These are phyloP conservation scores for Monosporascus ibericus DNA, from an alignment of 2,329 filamentous ascomycete genomes.

Conservation along the genomic window DNA sequence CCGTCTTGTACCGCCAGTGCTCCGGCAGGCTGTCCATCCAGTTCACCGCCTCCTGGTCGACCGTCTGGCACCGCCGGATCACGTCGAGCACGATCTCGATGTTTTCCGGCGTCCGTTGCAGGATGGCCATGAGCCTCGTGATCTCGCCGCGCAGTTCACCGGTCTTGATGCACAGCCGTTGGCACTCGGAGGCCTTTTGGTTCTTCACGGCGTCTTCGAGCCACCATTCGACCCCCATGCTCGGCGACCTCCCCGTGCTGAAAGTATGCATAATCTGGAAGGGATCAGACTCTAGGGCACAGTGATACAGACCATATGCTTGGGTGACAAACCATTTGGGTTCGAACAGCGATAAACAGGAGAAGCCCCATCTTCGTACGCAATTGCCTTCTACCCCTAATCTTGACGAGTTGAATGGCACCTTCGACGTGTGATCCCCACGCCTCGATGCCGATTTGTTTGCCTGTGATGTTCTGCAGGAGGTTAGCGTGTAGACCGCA, in stretches of 20 bases:
- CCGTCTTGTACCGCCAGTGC: constrained; percentile 44
- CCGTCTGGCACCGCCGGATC: constrained; percentile 43
- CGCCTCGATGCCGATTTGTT: constrained; percentile 46
- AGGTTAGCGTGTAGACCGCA: constrained; percentile 1
- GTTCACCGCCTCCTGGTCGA: constrained; percentile 45
- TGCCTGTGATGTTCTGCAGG: constrained; percentile 44
- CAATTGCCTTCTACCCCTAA: constrained; percentile 49
- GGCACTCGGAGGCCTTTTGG: constrained; percentile 39
- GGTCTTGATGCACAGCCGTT: constrained; percentile 47
- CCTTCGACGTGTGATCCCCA: constrained; percentile 62
- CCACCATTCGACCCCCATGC: constrained; percentile 56
- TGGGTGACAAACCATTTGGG: constrained; percentile 47
- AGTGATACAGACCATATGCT: not conserved
- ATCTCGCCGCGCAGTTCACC: constrained; percentile 51
- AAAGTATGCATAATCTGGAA: constrained; percentile 52
- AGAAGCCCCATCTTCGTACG: constrained; percentile 45
- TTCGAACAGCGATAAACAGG: constrained; percentile 54
- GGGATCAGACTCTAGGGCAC: constrained; percentile 5
- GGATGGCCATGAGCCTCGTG: constrained; percentile 41
- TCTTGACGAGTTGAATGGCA: constrained; percentile 54
- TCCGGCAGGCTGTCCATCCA: constrained; percentile 48
- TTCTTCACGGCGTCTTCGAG: constrained; percentile 46
- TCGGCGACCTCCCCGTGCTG: constrained; percentile 44
- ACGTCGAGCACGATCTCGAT: constrained; percentile 44
- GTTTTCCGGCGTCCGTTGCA: constrained; percentile 41